phyloP scores from a whole-genome alignment of 2,329 filamentous ascomycete genomes.

The Penicillium polonicum region DNA sequence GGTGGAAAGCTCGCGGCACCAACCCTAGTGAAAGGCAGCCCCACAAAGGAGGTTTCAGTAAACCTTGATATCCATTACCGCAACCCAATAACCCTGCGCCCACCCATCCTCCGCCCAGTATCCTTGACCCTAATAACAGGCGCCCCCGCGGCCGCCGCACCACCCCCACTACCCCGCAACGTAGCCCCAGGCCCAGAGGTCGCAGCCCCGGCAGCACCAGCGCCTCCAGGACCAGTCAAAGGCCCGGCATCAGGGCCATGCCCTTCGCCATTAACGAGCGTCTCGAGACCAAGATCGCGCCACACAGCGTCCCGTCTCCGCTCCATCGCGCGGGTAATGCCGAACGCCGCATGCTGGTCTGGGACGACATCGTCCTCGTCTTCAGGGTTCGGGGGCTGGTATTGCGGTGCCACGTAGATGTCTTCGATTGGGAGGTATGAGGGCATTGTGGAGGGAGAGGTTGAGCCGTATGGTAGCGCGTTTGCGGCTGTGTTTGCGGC shows the following conservation, averaged over 20 bases:
- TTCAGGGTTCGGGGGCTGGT: slow-evolving; percentile 64
- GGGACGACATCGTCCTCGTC: slow-evolving; percentile 68
- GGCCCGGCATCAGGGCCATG: slow-evolving; percentile 17
- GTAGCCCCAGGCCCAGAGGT: slow-evolving; percentile 18
- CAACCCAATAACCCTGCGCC: slow-evolving; percentile 39
- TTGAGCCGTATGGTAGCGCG: slow-evolving; percentile 31
- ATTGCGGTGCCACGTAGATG: slow-evolving; percentile 59
- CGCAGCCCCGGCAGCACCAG: slow-evolving; percentile 17
- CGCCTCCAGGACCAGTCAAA: slow-evolving; percentile 22
- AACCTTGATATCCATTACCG: not conserved
- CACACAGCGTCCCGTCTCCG: slow-evolving; percentile 54
- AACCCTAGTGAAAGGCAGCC: too few relatives aligned
- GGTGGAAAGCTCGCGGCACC: not conserved
- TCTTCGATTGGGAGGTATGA: slow-evolving; percentile 56
- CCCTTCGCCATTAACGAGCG: slow-evolving; percentile 44
- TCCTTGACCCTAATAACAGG: slow-evolving; percentile 27
- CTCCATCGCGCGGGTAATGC: slow-evolving; percentile 62
- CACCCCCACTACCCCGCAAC: slow-evolving; percentile 20
- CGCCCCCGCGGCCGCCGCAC: slow-evolving; percentile 18
- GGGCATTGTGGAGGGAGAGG: slow-evolving; percentile 35
- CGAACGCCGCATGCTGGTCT: slow-evolving; percentile 66
- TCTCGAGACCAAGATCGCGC: slow-evolving; percentile 59
- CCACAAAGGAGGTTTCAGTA: not conserved
- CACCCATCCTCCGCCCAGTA: slow-evolving; percentile 39
- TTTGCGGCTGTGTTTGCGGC: slow-evolving; percentile 10